A percentile compares a stretch with the other conserved stretches of the same genome.
Evolutionary conservation across 345 rosid species (phyloP).

Genomic region (Alliaria petiolata): DNA sequence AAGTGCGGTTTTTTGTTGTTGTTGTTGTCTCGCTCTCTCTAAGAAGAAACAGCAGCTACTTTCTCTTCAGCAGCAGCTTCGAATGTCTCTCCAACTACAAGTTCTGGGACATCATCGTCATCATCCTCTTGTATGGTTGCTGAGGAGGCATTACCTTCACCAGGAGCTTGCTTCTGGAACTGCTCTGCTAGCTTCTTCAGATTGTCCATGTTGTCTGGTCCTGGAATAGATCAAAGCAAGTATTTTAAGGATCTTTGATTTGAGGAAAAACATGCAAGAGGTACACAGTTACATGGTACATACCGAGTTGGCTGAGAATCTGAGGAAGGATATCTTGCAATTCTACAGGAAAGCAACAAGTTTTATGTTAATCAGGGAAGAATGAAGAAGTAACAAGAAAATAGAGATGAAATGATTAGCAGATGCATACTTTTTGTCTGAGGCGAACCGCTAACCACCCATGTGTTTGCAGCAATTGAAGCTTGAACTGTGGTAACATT

Average conservation of each 20-base stretch:
- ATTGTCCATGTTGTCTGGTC: constrained; percentile 90
- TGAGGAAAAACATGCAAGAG: not conserved
- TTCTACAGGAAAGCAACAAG: constrained; percentile 39
- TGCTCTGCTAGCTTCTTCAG: constrained; percentile 95
- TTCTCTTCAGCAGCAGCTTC: constrained; percentile 88
- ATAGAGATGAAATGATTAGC: not conserved
- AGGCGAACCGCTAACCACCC: constrained; percentile 96
- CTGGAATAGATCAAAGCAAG: constrained; percentile 35
- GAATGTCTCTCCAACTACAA: constrained; percentile 79
- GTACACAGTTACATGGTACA: not conserved
- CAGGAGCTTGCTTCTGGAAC: constrained; percentile 70
- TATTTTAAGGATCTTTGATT: not conserved
- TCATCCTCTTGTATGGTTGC: constrained; percentile 55
- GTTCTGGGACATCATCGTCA: constrained; percentile 83
- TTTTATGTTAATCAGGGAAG: not conserved
- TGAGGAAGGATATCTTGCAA: constrained; percentile 94
- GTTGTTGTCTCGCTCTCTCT: constrained; percentile 7
- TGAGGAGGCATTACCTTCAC: constrained; percentile 37
- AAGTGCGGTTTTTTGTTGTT: constrained; percentile 7
- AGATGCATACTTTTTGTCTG: constrained; percentile 72
- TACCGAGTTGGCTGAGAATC: constrained; percentile 84
- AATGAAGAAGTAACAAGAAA: not conserved
- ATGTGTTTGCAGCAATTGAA: constrained; percentile 86
- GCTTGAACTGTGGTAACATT: constrained; percentile 79
- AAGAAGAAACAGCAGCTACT: constrained; percentile 27